These are phyloP conservation scores for Musa balbisiana DNA, from an alignment of 202 grass and related monocot genomes.

Conservation along the genomic window DNA sequence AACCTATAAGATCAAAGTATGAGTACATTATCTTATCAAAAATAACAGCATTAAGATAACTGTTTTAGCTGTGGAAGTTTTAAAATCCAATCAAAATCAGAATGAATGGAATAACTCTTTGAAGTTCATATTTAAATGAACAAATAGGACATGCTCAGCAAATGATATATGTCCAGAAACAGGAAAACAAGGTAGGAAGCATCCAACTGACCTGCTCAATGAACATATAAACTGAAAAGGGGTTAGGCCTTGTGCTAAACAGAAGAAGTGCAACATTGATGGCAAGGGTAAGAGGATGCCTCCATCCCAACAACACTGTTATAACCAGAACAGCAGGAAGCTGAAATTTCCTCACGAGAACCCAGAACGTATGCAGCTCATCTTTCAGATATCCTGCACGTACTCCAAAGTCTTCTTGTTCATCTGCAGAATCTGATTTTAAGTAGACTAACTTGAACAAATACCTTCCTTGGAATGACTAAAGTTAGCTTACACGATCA, in stretches of 20 bases:
- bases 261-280: conserved; percentile 68
- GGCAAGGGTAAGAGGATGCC: conserved; percentile 49
- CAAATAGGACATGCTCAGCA: neutral
- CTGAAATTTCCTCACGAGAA: conserved; percentile 57
- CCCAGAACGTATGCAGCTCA: conserved; percentile 38
- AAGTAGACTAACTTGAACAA: neutral
- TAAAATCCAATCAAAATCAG: neutral
- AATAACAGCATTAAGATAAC: neutral
- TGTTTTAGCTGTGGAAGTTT: neutral
- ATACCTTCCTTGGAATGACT: neutral
- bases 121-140: conserved; percentile 15
- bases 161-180: neutral
- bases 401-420: conserved; percentile 1
- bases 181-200: neutral
- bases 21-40: too few species aligned
- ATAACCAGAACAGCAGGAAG: conserved; percentile 55
- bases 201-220: conserved; percentile 63
- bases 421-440: conserved; percentile 25
- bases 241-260: conserved; percentile 65
- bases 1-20: too few species aligned
- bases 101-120: neutral
- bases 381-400: conserved; percentile 32
- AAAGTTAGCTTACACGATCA: neutral
- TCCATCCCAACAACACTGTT: conserved; percentile 53
- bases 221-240: conserved; percentile 73